phyloP scores from a whole-genome alignment of 495 filamentous ascomycete genomes.

The Astrothelium macrocarpum region DNA sequence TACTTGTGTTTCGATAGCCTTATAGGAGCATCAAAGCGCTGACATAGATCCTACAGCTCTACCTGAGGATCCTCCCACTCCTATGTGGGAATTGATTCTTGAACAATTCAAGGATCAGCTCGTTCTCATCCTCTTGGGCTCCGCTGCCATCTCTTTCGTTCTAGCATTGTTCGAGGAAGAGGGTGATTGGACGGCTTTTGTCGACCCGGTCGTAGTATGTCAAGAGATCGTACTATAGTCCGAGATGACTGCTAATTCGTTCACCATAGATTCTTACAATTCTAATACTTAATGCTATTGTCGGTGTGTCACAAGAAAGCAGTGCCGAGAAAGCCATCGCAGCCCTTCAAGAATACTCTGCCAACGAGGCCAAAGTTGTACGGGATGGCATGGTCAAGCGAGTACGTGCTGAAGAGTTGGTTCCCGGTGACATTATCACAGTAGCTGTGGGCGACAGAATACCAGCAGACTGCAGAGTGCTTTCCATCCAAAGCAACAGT shows the following conservation, averaged over 20 bases:
- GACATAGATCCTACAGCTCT: constrained; percentile 51
- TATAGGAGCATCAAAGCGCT: constrained; percentile 15
- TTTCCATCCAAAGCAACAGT: constrained; percentile 92
- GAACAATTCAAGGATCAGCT: constrained; percentile 99
- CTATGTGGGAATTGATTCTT: constrained; percentile 88
- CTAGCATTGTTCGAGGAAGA: constrained; percentile 89
- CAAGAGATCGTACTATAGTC: neutral
- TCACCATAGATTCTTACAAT: constrained; percentile 82
- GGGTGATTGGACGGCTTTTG: constrained; percentile 94
- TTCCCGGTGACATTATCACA: constrained; percentile 87
- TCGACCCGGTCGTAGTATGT: constrained; percentile 87
- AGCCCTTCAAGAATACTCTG: constrained; percentile 96
- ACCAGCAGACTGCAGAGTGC: constrained; percentile 88
- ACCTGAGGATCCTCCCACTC: constrained; percentile 93
- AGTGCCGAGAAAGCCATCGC: constrained; percentile 98
- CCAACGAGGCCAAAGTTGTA: constrained; percentile 90
- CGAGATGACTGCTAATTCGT: constrained; percentile 11
- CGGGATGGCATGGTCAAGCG: constrained; percentile 64
- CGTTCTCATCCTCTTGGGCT: constrained; percentile 88
- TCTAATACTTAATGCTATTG: constrained; percentile 88
- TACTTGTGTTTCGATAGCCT: neutral
- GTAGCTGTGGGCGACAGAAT: constrained; percentile 88
- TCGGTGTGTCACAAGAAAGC: constrained; percentile 97
- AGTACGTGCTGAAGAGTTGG: constrained; percentile 88
- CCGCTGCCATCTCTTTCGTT: constrained; percentile 88